Conservation (phyloP, 2,329 filamentous ascomycete species). For the Ceratocystis smalleyi region DNA sequence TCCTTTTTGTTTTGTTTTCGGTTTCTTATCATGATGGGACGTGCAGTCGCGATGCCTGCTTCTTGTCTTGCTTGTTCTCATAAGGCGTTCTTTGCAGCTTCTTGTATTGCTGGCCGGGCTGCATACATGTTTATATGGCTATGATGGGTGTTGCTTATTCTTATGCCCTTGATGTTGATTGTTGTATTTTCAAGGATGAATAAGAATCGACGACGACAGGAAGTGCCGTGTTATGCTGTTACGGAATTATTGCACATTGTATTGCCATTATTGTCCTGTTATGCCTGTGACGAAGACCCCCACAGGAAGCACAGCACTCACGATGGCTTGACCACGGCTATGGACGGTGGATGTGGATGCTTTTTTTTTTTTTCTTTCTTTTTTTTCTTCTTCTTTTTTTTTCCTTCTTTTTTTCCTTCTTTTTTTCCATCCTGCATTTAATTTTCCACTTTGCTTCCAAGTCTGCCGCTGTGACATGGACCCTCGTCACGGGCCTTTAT, state of each 20-base stretch:
- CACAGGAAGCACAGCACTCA: background rate
- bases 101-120: background rate
- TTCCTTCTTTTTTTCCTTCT: background rate
- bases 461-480: background rate
- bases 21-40: background rate
- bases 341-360: background rate
- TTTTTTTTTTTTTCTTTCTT: background rate
- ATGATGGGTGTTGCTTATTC: background rate
- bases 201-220: background rate
- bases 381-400: background rate
- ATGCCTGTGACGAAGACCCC: background rate
- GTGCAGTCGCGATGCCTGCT: background rate
- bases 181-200: conserved; percentile 5
- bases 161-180: background rate
- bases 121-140: background rate
- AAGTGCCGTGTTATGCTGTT: background rate
- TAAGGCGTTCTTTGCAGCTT: background rate
- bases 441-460: too few species aligned
- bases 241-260: background rate
- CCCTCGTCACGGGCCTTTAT: background rate
- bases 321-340: background rate
- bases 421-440: background rate
- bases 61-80: background rate
- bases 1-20: background rate
- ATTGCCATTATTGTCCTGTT: too few species aligned